Evolutionary conservation across 2,329 filamentous ascomycete genomes (phyloP).

Genomic region (Gnomoniopsis sp.): DNA sequence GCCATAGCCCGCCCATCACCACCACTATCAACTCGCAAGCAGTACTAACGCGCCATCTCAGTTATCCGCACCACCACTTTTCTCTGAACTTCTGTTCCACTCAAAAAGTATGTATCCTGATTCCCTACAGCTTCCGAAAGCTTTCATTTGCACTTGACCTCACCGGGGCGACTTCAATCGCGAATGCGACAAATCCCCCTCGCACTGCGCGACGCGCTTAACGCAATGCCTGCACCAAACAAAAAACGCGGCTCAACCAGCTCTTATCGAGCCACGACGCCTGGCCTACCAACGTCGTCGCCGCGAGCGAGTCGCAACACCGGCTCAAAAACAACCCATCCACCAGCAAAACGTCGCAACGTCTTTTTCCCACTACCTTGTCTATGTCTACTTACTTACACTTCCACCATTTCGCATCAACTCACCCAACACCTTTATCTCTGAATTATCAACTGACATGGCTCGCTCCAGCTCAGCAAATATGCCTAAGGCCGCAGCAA

Average conservation of each 20-base stretch:
- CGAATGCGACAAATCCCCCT: constrained; percentile 30
- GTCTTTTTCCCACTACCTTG: background rate
- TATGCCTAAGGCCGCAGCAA: constrained; percentile 59
- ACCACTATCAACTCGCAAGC: constrained; percentile 10
- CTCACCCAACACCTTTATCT: background rate
- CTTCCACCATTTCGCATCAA: background rate
- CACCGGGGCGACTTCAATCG: constrained; percentile 35
- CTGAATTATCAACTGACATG: constrained; percentile 24
- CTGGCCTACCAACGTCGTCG: no score
- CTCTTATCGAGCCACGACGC: no score
- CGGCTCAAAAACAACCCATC: background rate
- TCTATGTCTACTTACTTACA: background rate
- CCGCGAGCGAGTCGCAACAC: background rate
- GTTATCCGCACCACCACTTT: constrained; percentile 24
- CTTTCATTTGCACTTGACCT: constrained; percentile 33
- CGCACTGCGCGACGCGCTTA: constrained; percentile 4
- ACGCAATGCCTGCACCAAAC: background rate
- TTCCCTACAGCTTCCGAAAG: constrained; percentile 25
- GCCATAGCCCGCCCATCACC: constrained; percentile 18
- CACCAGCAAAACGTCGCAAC: background rate
- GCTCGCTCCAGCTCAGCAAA: constrained; percentile 32
- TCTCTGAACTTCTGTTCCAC: constrained; percentile 21
- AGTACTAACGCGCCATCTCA: constrained; percentile 19
- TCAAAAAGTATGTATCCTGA: constrained; percentile 34
- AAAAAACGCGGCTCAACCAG: no score